Evolutionary conservation across 805 yeast genomes (phyloP).

Genomic region (Kodamaea kaohsiungensis): DNA sequence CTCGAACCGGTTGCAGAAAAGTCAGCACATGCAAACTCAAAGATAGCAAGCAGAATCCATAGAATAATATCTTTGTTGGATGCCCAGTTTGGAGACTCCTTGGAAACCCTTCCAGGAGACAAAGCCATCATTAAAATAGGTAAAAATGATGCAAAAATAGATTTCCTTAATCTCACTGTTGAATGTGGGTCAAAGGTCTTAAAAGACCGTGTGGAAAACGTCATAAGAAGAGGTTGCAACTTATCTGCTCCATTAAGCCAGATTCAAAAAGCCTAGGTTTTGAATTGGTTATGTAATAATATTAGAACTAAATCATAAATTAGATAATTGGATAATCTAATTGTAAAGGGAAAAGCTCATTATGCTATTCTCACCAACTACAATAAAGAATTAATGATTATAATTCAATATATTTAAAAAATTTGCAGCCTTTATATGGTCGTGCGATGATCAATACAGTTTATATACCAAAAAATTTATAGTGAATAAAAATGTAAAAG

Average conservation of each 20-base stretch:
- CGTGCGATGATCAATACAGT: not conserved
- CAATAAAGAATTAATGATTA: too few relatives aligned
- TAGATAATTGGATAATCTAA: not conserved
- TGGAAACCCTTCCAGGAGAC: conserved; percentile 37
- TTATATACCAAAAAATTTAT: not conserved
- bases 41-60: conserved; percentile 32
- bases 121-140: conserved; percentile 74
- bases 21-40: conserved; percentile 28
- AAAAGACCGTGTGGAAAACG: conserved; percentile 78
- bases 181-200: conserved; percentile 72
- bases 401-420: too few relatives aligned
- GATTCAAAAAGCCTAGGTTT: not conserved
- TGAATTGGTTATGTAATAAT: not conserved
- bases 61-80: conserved; percentile 63
- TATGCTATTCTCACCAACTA: too few relatives aligned
- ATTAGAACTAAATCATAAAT: not conserved
- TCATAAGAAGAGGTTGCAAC: conserved; percentile 73
- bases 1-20: conserved; percentile 14
- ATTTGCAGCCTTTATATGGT: conserved; percentile 1
- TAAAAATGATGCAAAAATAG: conserved; percentile 67
- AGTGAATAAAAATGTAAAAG: not conserved
- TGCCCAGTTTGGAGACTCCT: conserved; percentile 88
- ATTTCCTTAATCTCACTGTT: conserved; percentile 65
- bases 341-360: too few relatives aligned
- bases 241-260: conserved; percentile 82